Evolutionary conservation across 2,329 filamentous ascomycete genomes (phyloP), one percentile per base, ranked within the genome.

Genomic region (Chaetoscypha palmicola): DNA sequence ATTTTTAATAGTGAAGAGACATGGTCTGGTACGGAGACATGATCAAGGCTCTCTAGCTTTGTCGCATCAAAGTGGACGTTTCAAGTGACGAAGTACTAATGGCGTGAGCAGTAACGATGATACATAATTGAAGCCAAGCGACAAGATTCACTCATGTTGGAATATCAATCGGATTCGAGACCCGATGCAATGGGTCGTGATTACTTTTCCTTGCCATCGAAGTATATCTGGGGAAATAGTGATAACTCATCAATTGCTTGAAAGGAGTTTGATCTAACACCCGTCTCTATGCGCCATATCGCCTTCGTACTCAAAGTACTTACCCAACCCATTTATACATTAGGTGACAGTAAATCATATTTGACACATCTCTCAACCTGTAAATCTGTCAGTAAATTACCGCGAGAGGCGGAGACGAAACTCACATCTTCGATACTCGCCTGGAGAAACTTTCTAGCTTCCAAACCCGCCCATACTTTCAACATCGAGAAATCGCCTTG

Each of bases 341-440:
- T 95, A 2, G 89, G 89, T 38, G 87, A 87, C 48, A 96, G 69
- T 51, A 87, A 74, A 65, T 96, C 89, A 55, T 91, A 94, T 62
- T 90, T 92, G 58, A 96, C 90, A 62, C 87, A 94, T 59, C 78
- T 75, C 65, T 95, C 89, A 24, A 91, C 86, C 81, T 86, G 45
- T 26, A 46, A 32, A 5, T 35, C 3, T 17, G 17, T 17, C n/a
- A 41, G 38, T 36, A 32, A 14, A 20, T 7, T 36, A 19, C 4
- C 8, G 4, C 9, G 37, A 16, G 10, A 5, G 36, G 22, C 17
- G 23, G 17, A 33, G 12, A 31, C 14, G 10, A 4, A 38, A 73
- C 80, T 72, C 63, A 89, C 86, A 64, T 89, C 89, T 62, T 94
- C 88, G 42, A 94, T 78, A 51, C 87, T 94, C 34, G 87, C 87